These are phyloP conservation scores for Ramalina intermedia DNA, from an alignment of 495 filamentous ascomycete genomes.

Conservation along the genomic window DNA sequence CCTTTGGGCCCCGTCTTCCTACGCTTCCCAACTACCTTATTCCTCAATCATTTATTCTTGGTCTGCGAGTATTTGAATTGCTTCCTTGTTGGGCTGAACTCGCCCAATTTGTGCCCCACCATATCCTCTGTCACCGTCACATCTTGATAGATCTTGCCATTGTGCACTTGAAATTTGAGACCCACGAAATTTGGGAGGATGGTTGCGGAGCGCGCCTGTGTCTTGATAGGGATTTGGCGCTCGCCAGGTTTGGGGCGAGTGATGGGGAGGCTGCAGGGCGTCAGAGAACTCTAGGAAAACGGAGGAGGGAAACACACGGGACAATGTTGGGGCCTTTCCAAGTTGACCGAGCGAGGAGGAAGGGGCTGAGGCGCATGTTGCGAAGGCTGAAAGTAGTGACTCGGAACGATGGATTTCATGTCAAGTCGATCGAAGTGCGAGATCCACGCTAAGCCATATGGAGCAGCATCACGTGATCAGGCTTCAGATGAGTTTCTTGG, in stretches of 20 bases:
- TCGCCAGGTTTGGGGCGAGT: slow-evolving; percentile 43
- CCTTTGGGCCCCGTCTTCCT: background rate
- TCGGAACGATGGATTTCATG: too few relatives aligned
- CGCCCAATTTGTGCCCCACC: slow-evolving; percentile 95
- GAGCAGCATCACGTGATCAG: too few relatives aligned
- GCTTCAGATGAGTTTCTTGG: too few relatives aligned
- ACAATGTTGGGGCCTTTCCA: slow-evolving; percentile 56
- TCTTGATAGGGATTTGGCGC: slow-evolving; percentile 58
- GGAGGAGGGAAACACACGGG: slow-evolving; percentile 25
- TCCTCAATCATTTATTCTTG: slow-evolving; percentile 47
- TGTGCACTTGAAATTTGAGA: slow-evolving; percentile 82
- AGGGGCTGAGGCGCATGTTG: too few relatives aligned
- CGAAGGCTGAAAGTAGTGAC: too few relatives aligned
- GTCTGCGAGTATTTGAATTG: slow-evolving; percentile 65
- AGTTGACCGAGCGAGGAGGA: slow-evolving; percentile 48
- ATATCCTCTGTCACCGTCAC: slow-evolving; percentile 88
- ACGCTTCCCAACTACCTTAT: background rate
- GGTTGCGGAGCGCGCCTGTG: slow-evolving; percentile 78
- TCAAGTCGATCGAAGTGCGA: too few relatives aligned
- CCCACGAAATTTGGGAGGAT: slow-evolving; percentile 96
- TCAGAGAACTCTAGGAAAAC: background rate
- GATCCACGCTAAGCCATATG: too few relatives aligned
- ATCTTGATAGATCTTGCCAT: slow-evolving; percentile 87
- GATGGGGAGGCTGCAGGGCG: slow-evolving; percentile 26
- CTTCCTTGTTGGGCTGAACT: slow-evolving; percentile 82